Base-by-base conservation (phyloP, 169 alveolate genomes). In the Eimeria acervulina region DNA sequence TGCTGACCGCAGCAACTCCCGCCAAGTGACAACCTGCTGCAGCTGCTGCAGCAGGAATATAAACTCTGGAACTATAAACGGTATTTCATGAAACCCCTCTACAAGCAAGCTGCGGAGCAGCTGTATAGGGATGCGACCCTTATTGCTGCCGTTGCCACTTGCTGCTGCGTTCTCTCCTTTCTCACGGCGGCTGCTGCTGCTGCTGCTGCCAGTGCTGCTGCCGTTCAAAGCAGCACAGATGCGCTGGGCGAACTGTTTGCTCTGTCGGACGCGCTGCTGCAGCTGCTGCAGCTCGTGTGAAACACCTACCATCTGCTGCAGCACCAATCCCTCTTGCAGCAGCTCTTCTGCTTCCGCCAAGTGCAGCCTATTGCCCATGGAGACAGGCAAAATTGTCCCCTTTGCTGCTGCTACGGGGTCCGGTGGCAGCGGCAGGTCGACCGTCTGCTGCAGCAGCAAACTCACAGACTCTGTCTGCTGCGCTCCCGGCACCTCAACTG, bases 11-110 rank as follows among this genome's bases (percentile, higher is more conserved):
- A 93, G 89, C 63, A 93, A 84, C 90, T 83, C 93, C 66, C 96
- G 28, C 96, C 96, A 93, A 47, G 96, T 93, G 40, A 93, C 85
- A 66, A 93, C 90, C 76, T 93, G 96, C 78, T 93, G 96, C 76
- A 93, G 94, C 87, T 93, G 96, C 94, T 93, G 96, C 85, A 93
- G 88, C 61, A 93, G 89, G 66, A 61, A 93, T 10, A 83, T 38
- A 31, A 93, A 93, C 78, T 93, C 96, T 12, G 96, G 96, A 28
- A 93, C 96, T 3, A 93, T 31, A 28, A 47, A 93, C 0, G 96
- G 96, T 8, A 93, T 83, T 28, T 68, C 81, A 33, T 72, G 90
- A 40, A 93, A 93, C 12, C 96, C 96, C 52, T 93, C 96, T 1
- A 93, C 80, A 51, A 93, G 78, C 47, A 93, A 42, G 47, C 61